phyloP scores from a whole-genome alignment of 139 green algal species.

The Gonium pectorale region DNA sequence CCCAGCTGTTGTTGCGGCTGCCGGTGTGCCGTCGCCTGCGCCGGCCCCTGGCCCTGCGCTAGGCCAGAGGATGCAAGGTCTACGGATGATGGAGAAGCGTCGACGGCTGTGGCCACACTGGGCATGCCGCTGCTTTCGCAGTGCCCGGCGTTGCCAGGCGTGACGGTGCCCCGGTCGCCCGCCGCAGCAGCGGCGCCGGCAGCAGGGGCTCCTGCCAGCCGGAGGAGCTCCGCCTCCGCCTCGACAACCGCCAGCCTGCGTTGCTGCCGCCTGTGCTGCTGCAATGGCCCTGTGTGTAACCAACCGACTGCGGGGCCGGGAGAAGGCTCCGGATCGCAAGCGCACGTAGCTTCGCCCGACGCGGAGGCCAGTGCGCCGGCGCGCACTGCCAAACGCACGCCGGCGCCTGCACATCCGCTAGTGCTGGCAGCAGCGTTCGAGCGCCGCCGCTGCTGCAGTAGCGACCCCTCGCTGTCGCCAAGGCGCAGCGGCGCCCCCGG shows the following conservation, averaged over 20 bases:
- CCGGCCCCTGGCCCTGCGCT: neutral
- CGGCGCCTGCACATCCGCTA: neutral
- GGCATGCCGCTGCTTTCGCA: neutral
- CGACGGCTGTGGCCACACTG: too few species aligned
- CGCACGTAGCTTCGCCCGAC: too few species aligned
- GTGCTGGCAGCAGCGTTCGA: slow-evolving; percentile 10
- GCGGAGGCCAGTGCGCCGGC: neutral
- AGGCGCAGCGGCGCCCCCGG: too few species aligned
- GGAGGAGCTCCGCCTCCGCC: neutral
- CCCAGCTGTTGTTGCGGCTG: too few species aligned
- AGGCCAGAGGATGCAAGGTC: too few species aligned
- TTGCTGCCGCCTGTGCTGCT: neutral
- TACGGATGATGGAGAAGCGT: too few species aligned
- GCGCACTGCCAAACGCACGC: neutral
- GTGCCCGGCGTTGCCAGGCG: neutral
- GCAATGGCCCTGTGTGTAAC: neutral
- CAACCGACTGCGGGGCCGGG: neutral
- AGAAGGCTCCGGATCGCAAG: neutral
- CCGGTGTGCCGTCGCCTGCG: neutral
- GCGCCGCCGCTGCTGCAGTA: neutral
- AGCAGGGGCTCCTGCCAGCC: neutral
- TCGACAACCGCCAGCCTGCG: neutral
- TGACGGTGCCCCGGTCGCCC: neutral
- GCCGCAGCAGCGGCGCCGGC: slow-evolving; percentile 7
- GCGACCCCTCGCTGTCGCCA: too few species aligned